A percentile compares a stretch with the other conserved stretches of the same genome.
Evolutionary conservation across 2,329 filamentous ascomycete species (phyloP).

Genomic region (Alternaria sp.): DNA sequence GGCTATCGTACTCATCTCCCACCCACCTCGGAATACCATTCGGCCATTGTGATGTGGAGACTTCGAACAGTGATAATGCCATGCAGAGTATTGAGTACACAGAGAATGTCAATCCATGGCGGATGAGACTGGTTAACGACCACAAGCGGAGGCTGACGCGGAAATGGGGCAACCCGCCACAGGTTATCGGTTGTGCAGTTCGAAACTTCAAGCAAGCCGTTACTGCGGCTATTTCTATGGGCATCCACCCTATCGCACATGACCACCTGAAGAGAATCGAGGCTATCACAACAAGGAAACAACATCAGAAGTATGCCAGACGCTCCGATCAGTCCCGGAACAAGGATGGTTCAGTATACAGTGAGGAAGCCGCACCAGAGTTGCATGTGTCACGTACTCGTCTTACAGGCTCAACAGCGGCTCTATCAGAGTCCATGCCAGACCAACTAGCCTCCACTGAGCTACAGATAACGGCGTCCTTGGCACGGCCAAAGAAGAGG

Average conservation of each 20-base stretch:
- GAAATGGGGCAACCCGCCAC: slow-evolving; percentile 8
- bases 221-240: slow-evolving; percentile 11
- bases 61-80: slow-evolving; percentile 1
- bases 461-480: not conserved
- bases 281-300: not conserved
- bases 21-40: slow-evolving; percentile 16
- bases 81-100: not conserved
- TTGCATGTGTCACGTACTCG: not conserved
- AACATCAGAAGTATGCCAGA: not conserved
- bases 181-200: slow-evolving; percentile 1
- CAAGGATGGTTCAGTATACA: not conserved
- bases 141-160: slow-evolving; percentile 26
- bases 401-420: not conserved
- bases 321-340: not conserved
- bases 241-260: slow-evolving; percentile 9
- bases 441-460: not conserved
- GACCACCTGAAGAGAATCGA: slow-evolving; percentile 7
- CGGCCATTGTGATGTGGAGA: slow-evolving; percentile 3
- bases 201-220: slow-evolving; percentile 21
- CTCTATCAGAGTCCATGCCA: not conserved
- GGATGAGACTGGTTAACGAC: slow-evolving; percentile 20
- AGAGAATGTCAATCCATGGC: slow-evolving; percentile 18
- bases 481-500: not conserved
- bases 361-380: not conserved
- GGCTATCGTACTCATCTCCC: not conserved